These are phyloP conservation scores for Schizonepeta tenuifolia DNA, from an alignment of 257 asterid species.

Conservation along the genomic window DNA sequence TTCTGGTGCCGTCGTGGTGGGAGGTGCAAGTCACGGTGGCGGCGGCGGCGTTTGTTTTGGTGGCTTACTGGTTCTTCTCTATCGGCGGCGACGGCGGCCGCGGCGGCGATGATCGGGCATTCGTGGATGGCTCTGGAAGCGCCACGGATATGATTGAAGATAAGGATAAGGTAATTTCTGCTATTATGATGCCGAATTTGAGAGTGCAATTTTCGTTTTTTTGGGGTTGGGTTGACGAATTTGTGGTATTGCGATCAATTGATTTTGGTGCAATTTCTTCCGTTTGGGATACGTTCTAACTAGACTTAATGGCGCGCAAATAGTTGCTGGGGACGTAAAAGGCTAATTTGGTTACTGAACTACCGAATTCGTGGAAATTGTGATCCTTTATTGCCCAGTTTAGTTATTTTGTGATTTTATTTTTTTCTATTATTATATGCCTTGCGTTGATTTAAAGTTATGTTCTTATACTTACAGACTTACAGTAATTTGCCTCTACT, in stretches of 20 bases:
- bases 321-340: constrained; percentile 11
- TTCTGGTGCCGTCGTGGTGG: constrained; percentile 87
- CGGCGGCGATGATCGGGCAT: constrained; percentile 51
- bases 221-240: constrained; percentile 21
- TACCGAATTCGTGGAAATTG: constrained; percentile 15
- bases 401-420: neutral
- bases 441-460: constrained; percentile 23
- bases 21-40: constrained; percentile 79
- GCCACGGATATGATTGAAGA: constrained; percentile 48
- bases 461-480: constrained; percentile 2
- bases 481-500: constrained; percentile 10
- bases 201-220: constrained; percentile 17
- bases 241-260: constrained; percentile 30
- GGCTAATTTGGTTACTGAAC: constrained; percentile 22
- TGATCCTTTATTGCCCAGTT: constrained; percentile 17
- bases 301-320: constrained; percentile 26
- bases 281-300: constrained; percentile 19
- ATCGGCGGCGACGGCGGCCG: constrained; percentile 51
- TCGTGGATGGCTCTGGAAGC: constrained; percentile 33
- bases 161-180: constrained; percentile 52
- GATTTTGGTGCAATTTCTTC: constrained; percentile 18
- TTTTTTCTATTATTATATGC: neutral
- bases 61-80: constrained; percentile 68
- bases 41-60: constrained; percentile 66
- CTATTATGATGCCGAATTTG: constrained; percentile 27